Conservation (phyloP, 352 stramenopile species). For the Pythium coloratum region DNA sequence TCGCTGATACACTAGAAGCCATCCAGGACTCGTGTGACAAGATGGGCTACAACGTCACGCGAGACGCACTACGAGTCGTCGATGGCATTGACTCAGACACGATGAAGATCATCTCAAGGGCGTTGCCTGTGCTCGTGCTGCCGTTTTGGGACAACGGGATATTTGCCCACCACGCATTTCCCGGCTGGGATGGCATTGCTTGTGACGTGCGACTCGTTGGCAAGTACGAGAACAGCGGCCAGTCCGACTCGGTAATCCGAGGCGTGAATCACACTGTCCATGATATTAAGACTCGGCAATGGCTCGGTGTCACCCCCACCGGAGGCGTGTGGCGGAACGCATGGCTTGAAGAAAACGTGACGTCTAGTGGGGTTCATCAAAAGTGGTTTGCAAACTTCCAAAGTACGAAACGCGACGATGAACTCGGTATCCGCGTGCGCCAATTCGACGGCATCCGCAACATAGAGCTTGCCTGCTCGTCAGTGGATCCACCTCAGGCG, state of each 20-base stretch:
- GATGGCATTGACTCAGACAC: constrained; percentile 7
- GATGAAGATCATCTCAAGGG: constrained; percentile 6
- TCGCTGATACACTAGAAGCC: constrained; percentile 8
- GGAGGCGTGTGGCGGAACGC: constrained; percentile 30
- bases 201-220: constrained; percentile 25
- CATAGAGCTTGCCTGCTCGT: neutral
- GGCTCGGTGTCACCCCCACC: neutral
- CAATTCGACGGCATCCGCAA: constrained; percentile 19
- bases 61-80: constrained; percentile 17
- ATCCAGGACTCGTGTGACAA: constrained; percentile 15
- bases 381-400: constrained; percentile 22
- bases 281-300: constrained; percentile 19
- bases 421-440: constrained; percentile 3
- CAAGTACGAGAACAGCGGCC: constrained; percentile 4
- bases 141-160: constrained; percentile 27
- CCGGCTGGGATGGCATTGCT: constrained; percentile 19
- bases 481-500: neutral
- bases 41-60: constrained; percentile 25
- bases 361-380: neutral
- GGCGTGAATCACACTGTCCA: constrained; percentile 10
- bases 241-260: neutral
- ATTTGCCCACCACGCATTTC: constrained; percentile 12
- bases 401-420: constrained; percentile 5
- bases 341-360: constrained; percentile 24
- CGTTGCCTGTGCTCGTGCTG: constrained; percentile 27